Percentiles rank a stretch among this genome's conserved stretches.
Conservation (phyloP, 2,329 filamentous ascomycete genomes). For the Grosmannia serpens region DNA sequence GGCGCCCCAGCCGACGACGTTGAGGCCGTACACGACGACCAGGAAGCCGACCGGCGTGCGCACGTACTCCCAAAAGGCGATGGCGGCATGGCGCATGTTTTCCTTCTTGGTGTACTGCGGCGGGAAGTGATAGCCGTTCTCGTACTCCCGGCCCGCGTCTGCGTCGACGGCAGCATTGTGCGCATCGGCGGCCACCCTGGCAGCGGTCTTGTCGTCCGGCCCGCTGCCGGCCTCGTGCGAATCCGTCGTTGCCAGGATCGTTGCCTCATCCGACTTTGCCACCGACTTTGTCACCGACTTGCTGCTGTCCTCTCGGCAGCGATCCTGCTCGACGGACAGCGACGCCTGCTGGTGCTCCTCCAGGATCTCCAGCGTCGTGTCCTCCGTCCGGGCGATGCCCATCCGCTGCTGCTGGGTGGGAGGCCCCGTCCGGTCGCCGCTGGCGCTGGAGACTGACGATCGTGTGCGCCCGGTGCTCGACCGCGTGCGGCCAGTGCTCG, state of each 20-base stretch:
- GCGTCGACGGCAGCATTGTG: background rate
- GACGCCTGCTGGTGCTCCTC: background rate
- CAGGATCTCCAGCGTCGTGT: slow-evolving; percentile 4
- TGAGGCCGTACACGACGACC: slow-evolving; percentile 67
- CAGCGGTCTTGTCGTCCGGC: background rate
- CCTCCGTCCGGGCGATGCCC: background rate
- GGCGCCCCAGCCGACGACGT: slow-evolving; percentile 78
- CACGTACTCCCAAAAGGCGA: slow-evolving; percentile 61
- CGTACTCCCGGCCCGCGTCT: slow-evolving; percentile 25
- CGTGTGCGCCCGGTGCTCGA: slow-evolving; percentile 6
- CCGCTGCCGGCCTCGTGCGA: background rate
- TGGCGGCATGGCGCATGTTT: slow-evolving; percentile 43
- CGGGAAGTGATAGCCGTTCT: slow-evolving; percentile 56
- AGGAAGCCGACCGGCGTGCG: slow-evolving; percentile 65
- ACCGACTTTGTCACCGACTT: background rate
- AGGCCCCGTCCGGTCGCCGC: background rate
- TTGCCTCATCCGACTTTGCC: background rate
- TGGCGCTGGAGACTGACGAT: slow-evolving; percentile 5
- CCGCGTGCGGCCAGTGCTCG: slow-evolving; percentile 4
- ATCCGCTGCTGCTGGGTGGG: background rate
- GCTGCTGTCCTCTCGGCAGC: background rate
- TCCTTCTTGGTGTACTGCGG: slow-evolving; percentile 49
- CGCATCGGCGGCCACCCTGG: background rate
- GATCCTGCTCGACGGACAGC: background rate
- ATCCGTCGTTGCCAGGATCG: background rate